phyloP scores from a whole-genome alignment of 2,329 filamentous ascomycete genomes.

The Aspergillus sp. region DNA sequence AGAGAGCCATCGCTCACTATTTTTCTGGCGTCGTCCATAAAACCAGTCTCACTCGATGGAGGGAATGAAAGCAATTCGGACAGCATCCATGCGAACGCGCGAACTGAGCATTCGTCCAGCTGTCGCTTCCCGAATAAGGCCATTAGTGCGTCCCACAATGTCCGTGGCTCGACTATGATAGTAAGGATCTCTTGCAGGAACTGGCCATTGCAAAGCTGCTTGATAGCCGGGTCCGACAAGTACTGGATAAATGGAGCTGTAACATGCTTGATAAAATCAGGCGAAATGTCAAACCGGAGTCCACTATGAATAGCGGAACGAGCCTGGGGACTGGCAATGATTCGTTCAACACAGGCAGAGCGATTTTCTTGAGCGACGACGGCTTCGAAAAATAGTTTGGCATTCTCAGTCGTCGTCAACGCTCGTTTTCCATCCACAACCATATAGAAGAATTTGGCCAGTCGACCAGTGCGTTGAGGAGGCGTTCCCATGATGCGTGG shows the following conservation, averaged over 20 bases:
- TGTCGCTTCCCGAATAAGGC: constrained; percentile 18
- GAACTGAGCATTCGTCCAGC: constrained; percentile 26
- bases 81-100: constrained; percentile 43
- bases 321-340: constrained; percentile 30
- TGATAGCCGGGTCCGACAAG: constrained; percentile 38
- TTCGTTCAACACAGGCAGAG: constrained; percentile 33
- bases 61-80: constrained; percentile 41
- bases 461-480: constrained; percentile 15
- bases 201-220: constrained; percentile 43
- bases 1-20: constrained; percentile 18
- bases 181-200: constrained; percentile 43
- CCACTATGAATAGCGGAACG: constrained; percentile 32
- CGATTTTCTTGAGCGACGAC: constrained; percentile 37
- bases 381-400: constrained; percentile 43
- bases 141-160: constrained; percentile 47
- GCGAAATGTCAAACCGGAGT: constrained; percentile 38
- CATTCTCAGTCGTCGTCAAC: constrained; percentile 32
- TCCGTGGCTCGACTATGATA: constrained; percentile 44
- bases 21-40: constrained; percentile 20
- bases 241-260: constrained; percentile 33
- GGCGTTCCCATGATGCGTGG: not conserved
- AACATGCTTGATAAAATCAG: constrained; percentile 37
- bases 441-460: constrained; percentile 34
- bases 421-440: constrained; percentile 33
- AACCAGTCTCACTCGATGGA: constrained; percentile 10